phyloP scores from a whole-genome alignment of 805 yeast species.

The Candida khao-thaluensis region DNA sequence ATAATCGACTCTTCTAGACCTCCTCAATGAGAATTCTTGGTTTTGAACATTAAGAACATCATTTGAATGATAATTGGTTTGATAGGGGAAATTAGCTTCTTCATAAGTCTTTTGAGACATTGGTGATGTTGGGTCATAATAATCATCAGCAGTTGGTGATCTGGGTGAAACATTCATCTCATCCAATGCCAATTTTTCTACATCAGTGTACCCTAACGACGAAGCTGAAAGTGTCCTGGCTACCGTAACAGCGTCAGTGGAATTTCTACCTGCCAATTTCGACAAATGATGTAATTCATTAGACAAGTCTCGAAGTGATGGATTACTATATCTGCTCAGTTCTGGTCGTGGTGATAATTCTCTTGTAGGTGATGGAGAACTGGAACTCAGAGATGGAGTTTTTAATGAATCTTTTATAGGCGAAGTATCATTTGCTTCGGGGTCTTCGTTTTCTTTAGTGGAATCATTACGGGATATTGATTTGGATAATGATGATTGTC shows the following conservation, averaged over 20 bases:
- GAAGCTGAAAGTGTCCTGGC: conserved; percentile 78
- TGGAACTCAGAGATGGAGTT: conserved; percentile 2
- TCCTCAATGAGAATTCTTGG: conserved; percentile 28
- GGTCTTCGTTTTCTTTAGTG: conserved; percentile 9
- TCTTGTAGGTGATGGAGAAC: not conserved
- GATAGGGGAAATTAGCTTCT: conserved; percentile 13
- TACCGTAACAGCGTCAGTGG: conserved; percentile 77
- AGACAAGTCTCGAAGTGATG: conserved; percentile 70
- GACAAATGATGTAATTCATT: conserved; percentile 73
- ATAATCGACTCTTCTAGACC: conserved; percentile 42
- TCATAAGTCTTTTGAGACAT: conserved; percentile 14
- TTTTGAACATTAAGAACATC: conserved; percentile 12
- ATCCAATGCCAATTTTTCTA: conserved; percentile 45
- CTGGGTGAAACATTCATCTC: conserved; percentile 26
- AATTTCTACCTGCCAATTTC: conserved; percentile 72
- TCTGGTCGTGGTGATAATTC: conserved; percentile 10
- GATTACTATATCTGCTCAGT: conserved; percentile 37
- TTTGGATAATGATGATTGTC: conserved; percentile 24
- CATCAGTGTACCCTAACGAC: conserved; percentile 57
- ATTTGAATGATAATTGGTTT: conserved; percentile 15
- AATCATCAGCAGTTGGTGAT: conserved; percentile 22
- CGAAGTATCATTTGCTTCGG: not conserved
- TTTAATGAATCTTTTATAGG: conserved; percentile 2
- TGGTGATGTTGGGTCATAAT: conserved; percentile 18
- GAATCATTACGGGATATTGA: conserved; percentile 16